These are phyloP conservation scores for Dittrichia graveolens DNA, from an alignment of 129 eudicot species.

Conservation along the genomic window DNA sequence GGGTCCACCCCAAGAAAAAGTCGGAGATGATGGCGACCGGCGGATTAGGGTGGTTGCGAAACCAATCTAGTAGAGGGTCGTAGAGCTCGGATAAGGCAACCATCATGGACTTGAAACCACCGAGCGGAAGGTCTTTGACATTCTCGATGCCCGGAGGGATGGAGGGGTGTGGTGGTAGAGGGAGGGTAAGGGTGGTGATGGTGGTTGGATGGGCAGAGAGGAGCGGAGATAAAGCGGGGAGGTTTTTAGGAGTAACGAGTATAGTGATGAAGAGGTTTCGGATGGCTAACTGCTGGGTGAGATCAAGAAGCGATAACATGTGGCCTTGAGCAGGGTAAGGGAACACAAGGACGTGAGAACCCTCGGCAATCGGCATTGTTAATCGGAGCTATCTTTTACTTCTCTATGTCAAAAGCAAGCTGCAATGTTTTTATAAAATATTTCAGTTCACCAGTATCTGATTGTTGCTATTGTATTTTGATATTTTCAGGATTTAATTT, in stretches of 20 bases:
- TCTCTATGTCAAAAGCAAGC: too few relatives aligned
- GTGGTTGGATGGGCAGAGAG: constrained; percentile 52
- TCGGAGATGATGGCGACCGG: constrained; percentile 61
- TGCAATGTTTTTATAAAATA: too few relatives aligned
- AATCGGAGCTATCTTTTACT: too few relatives aligned
- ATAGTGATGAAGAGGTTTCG: constrained; percentile 54
- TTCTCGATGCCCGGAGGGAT: constrained; percentile 74
- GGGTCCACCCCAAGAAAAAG: constrained; percentile 64
- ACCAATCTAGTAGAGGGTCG: constrained; percentile 45
- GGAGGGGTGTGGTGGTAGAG: constrained; percentile 50
- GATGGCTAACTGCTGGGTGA: constrained; percentile 57
- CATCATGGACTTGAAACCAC: constrained; percentile 45
- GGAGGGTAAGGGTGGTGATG: constrained; percentile 48
- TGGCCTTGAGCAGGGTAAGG: constrained; percentile 90
- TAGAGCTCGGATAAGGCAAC: constrained; percentile 30
- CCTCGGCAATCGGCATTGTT: neutral
- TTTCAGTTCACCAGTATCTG: too few relatives aligned
- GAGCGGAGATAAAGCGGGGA: constrained; percentile 43
- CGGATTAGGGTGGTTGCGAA: constrained; percentile 51
- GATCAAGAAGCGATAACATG: constrained; percentile 59
- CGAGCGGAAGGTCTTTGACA: constrained; percentile 48
- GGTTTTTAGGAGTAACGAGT: constrained; percentile 63
- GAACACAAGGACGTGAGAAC: constrained; percentile 56
- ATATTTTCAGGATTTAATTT: too few relatives aligned
- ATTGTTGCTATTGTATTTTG: too few relatives aligned